Percentiles rank a stretch among this genome's conserved stretches.
These are phyloP conservation scores for Pyrus betulifolia DNA, from an alignment of 306 rosid species.

Conservation along the genomic window DNA sequence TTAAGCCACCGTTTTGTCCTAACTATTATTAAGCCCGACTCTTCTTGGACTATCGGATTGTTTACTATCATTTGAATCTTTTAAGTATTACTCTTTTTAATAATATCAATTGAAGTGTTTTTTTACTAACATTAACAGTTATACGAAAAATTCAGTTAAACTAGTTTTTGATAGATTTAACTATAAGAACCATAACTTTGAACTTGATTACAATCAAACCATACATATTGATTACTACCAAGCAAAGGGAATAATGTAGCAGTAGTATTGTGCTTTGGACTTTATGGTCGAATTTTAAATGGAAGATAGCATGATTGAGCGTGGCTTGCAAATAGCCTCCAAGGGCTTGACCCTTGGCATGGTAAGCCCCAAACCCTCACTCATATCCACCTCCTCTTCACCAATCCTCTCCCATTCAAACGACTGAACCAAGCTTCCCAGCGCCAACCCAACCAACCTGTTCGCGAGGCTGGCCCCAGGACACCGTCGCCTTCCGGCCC, in stretches of 20 bases:
- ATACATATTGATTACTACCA: not conserved
- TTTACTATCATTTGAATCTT: too few species aligned
- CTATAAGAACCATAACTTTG: not conserved
- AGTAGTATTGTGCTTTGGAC: not conserved
- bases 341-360: slow-evolving; percentile 12
- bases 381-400: slow-evolving; percentile 10
- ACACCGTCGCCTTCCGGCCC: slow-evolving; percentile 47
- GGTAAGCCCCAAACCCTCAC: slow-evolving; percentile 8
- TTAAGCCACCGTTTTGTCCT: too few species aligned
- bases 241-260: not conserved
- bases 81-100: too few species aligned
- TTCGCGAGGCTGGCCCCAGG: slow-evolving; percentile 40
- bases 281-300: not conserved
- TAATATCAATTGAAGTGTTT: too few species aligned
- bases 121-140: too few species aligned
- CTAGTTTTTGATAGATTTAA: too few species aligned
- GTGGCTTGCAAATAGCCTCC: slow-evolving; percentile 1
- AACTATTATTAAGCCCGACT: too few species aligned
- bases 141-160: too few species aligned
- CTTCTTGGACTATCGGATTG: too few species aligned
- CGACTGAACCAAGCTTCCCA: slow-evolving; percentile 26
- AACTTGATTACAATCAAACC: not conserved
- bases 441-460: slow-evolving; percentile 11
- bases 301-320: not conserved
- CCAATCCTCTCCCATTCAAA: slow-evolving; percentile 24